A percentile compares a stretch with the other conserved stretches of the same genome.
Conservation (phyloP, 208 protist genomes). For the Trypanosoma boissoni region DNA sequence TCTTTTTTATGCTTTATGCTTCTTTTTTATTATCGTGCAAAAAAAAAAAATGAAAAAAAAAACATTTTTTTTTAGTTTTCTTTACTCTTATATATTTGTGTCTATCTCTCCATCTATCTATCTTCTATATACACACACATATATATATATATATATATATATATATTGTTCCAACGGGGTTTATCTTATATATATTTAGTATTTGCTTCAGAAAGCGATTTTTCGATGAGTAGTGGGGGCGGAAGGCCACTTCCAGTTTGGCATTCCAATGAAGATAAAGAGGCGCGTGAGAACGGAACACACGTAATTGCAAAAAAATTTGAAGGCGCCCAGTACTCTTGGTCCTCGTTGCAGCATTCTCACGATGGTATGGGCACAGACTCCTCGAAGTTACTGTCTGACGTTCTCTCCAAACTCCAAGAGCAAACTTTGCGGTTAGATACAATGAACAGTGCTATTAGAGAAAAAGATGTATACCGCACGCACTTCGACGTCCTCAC, state of each 20-base stretch:
- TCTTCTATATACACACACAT: background rate
- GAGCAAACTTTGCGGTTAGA: constrained; percentile 14
- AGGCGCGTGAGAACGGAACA: background rate
- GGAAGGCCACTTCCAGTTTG: constrained; percentile 6
- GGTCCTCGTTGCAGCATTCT: too few relatives aligned
- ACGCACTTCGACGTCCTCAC: constrained; percentile 26
- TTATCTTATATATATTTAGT: background rate
- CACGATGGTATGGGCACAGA: too few relatives aligned
- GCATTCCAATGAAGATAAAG: background rate
- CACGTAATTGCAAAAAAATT: background rate
- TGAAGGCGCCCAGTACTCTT: background rate
- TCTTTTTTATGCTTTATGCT: constrained; percentile 3
- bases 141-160: constrained; percentile 8
- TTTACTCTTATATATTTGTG: constrained; percentile 2
- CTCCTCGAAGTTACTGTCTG: background rate
- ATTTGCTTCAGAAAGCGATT: background rate
- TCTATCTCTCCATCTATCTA: background rate
- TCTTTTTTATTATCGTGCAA: constrained; percentile 5
- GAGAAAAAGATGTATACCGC: background rate
- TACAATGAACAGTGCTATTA: constrained; percentile 3
- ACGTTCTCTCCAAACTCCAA: constrained; percentile 16
- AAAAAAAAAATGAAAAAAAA: background rate
- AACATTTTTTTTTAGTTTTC: constrained; percentile 6
- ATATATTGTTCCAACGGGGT: background rate
- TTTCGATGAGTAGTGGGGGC: too few relatives aligned